Conservation (phyloP, 1,139 yeast species). For the Debaryomyces udenii region DNA sequence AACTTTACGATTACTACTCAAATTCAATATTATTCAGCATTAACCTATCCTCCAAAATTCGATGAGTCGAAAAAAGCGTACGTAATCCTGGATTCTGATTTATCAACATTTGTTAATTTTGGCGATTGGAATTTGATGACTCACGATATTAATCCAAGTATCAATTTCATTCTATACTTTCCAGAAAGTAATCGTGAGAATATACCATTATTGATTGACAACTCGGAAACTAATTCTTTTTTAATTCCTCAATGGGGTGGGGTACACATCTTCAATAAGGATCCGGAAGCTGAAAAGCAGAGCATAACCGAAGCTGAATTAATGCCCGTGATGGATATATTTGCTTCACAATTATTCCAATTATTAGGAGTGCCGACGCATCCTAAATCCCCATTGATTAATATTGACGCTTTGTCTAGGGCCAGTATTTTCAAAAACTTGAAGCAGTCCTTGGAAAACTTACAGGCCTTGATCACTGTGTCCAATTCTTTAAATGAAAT, state of each 20-base stretch:
- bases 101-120: slow-evolving; percentile 72
- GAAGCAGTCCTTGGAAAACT: slow-evolving; percentile 52
- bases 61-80: slow-evolving; percentile 33
- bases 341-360: slow-evolving; percentile 73
- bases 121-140: slow-evolving; percentile 76
- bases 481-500: slow-evolving; percentile 72
- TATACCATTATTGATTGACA: slow-evolving; percentile 47
- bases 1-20: slow-evolving; percentile 81
- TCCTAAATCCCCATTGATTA: slow-evolving; percentile 57
- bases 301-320: slow-evolving; percentile 50
- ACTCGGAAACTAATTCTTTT: slow-evolving; percentile 65
- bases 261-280: slow-evolving; percentile 53
- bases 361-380: slow-evolving; percentile 66
- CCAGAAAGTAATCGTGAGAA: slow-evolving; percentile 50
- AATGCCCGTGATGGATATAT: slow-evolving; percentile 62
- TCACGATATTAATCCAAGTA: slow-evolving; percentile 60
- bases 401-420: slow-evolving; percentile 71
- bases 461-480: slow-evolving; percentile 70
- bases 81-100: slow-evolving; percentile 44
- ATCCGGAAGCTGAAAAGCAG: slow-evolving; percentile 25
- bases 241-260: slow-evolving; percentile 94
- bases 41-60: slow-evolving; percentile 31
- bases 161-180: slow-evolving; percentile 69
- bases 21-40: slow-evolving; percentile 65
- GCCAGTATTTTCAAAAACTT: slow-evolving; percentile 58